Percentiles rank a stretch among this genome's conserved stretches.
Conservation (phyloP, 257 asterid genomes). For the Marsdenia floribunda region DNA sequence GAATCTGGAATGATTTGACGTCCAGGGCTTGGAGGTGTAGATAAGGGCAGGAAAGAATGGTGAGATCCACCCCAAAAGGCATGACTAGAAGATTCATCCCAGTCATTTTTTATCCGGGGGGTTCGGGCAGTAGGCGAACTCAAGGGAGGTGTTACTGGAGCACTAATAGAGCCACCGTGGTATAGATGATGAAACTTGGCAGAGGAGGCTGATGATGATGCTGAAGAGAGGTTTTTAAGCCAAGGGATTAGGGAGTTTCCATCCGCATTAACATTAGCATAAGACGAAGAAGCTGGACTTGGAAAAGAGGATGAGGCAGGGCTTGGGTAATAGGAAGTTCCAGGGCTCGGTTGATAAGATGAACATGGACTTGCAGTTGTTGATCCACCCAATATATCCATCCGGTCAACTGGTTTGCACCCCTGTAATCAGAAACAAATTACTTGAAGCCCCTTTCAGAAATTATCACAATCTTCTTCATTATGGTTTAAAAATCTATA, state of each 20-base stretch:
- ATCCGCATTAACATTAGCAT: conserved; percentile 31
- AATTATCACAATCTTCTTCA: not conserved
- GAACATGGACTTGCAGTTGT: conserved; percentile 51
- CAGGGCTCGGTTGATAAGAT: conserved; percentile 48
- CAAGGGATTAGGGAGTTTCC: conserved; percentile 69
- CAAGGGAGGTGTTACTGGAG: conserved; percentile 73
- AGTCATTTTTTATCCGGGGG: conserved; percentile 32
- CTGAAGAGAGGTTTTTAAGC: conserved; percentile 62
- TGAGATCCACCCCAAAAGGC: conserved; percentile 42
- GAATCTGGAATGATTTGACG: conserved; percentile 27
- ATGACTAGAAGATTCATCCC: conserved; percentile 31
- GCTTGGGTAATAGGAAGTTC: conserved; percentile 46
- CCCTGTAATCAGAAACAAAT: conserved; percentile 29
- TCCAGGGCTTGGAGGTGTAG: conserved; percentile 52
- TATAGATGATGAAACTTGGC: conserved; percentile 39
- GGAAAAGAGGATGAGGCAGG: conserved; percentile 57
- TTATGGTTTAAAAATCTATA: not conserved
- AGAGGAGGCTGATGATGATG: conserved; percentile 39
- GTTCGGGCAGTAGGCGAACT: conserved; percentile 62
- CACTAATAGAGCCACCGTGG: conserved; percentile 62
- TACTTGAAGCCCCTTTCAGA: not conserved
- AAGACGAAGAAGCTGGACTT: conserved; percentile 52
- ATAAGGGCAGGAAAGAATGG: conserved; percentile 40
- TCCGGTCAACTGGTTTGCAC: conserved; percentile 50
- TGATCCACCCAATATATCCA: conserved; percentile 53